Evolutionary conservation across 1,284 basidiomycete species (phyloP).

Genomic region (Cutaneotrichosporon sp.): DNA sequence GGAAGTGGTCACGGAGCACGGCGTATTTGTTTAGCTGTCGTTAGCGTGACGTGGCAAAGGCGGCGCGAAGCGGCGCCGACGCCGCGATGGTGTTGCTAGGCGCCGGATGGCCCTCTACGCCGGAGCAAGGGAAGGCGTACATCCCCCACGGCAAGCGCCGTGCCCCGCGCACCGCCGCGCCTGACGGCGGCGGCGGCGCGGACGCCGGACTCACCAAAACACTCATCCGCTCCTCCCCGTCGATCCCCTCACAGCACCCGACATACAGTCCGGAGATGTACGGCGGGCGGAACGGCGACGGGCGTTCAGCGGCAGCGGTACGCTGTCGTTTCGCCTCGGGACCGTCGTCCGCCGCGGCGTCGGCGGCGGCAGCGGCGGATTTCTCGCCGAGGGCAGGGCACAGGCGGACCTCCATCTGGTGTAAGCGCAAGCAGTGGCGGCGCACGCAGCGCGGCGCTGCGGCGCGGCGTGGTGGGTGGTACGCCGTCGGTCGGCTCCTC

Average conservation of each 20-base stretch:
- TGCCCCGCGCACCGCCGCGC: too few species aligned
- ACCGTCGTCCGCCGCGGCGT: constrained; percentile 5
- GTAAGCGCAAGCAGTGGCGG: background rate
- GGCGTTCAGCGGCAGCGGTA: constrained; percentile 10
- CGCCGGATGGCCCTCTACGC: too few species aligned
- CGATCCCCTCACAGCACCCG: constrained; percentile 63
- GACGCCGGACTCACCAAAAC: constrained; percentile 58
- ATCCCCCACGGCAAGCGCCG: too few species aligned
- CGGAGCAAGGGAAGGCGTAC: too few species aligned
- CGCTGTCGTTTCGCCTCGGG: constrained; percentile 34
- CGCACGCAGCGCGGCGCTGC: too few species aligned
- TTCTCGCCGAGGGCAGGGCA: constrained; percentile 78
- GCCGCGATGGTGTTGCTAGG: too few species aligned
- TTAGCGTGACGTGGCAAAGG: too few species aligned
- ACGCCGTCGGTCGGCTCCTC: too few species aligned
- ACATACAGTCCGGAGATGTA: constrained; percentile 68
- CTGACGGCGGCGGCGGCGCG: background rate
- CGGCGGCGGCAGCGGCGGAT: constrained; percentile 7
- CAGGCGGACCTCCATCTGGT: constrained; percentile 70
- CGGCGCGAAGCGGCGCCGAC: too few species aligned
- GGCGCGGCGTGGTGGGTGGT: background rate
- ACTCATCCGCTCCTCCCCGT: constrained; percentile 61
- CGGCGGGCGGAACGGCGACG: constrained; percentile 72
- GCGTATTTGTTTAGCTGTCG: constrained; percentile 54
- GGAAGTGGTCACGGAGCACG: constrained; percentile 72